These are phyloP conservation scores for Aspergillus sp. DNA, from an alignment of 2,329 filamentous ascomycete species.

Conservation along the genomic window DNA sequence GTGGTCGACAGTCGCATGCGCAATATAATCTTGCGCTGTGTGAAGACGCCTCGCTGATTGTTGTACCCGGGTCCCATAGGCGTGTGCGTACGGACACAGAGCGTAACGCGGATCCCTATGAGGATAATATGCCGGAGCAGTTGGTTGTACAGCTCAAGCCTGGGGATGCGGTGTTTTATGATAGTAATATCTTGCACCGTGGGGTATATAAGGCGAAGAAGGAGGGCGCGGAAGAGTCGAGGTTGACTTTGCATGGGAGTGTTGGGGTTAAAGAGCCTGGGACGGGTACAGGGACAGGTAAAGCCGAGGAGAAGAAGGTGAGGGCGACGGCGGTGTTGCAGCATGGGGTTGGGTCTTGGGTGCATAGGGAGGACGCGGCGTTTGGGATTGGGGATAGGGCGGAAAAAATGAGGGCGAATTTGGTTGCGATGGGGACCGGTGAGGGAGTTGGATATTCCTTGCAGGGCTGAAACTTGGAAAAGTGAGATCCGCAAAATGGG, in stretches of 20 bases:
- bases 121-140: slow-evolving; percentile 61
- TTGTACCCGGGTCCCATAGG: slow-evolving; percentile 74
- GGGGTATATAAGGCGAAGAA: slow-evolving; percentile 43
- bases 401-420: slow-evolving; percentile 45
- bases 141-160: slow-evolving; percentile 65
- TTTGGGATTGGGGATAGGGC: slow-evolving; percentile 40
- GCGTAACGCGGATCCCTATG: slow-evolving; percentile 66
- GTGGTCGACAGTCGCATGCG: slow-evolving; percentile 62
- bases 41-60: slow-evolving; percentile 70
- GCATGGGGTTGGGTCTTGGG: slow-evolving; percentile 48
- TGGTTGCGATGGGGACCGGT: slow-evolving; percentile 47
- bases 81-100: slow-evolving; percentile 70
- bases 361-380: slow-evolving; percentile 41
- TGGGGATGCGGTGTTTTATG: slow-evolving; percentile 83
- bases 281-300: slow-evolving; percentile 10
- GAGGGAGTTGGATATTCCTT: slow-evolving; percentile 47
- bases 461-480: slow-evolving; percentile 40
- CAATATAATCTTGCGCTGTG: slow-evolving; percentile 87
- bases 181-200: slow-evolving; percentile 76
- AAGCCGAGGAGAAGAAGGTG: slow-evolving; percentile 33
- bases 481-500: not conserved
- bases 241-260: slow-evolving; percentile 46
- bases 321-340: slow-evolving; percentile 46
- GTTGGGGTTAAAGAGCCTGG: slow-evolving; percentile 36
- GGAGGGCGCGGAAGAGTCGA: slow-evolving; percentile 35